Percentiles rank a stretch among this genome's conserved stretches.
These are phyloP conservation scores for Terfezia boudieri DNA, from an alignment of 495 filamentous ascomycete species.

Conservation along the genomic window DNA sequence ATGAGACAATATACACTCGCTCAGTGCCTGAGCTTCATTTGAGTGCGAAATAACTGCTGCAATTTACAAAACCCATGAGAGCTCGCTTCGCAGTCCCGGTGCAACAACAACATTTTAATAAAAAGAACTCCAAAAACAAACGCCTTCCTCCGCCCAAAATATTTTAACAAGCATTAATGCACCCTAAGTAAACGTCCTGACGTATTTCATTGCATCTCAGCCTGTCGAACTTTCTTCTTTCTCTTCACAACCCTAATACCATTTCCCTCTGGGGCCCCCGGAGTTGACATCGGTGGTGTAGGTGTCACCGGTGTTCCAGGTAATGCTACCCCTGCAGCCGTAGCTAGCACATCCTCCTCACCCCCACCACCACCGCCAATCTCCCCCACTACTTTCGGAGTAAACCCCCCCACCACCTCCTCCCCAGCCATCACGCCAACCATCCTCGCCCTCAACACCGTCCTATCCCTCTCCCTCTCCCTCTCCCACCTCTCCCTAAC, in stretches of 20 bases:
- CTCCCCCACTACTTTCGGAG: neutral
- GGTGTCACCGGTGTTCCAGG: neutral
- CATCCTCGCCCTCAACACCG: constrained; percentile 11
- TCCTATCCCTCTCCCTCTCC: constrained; percentile 14
- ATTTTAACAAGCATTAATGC: too few relatives aligned
- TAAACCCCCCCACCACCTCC: neutral
- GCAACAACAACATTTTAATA: too few relatives aligned
- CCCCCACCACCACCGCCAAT: neutral
- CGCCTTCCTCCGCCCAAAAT: too few relatives aligned
- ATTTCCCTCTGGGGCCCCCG: too few relatives aligned
- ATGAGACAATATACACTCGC: too few relatives aligned
- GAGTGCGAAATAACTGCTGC: too few relatives aligned
- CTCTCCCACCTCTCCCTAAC: constrained; percentile 9
- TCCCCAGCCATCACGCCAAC: neutral
- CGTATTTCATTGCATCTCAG: constrained; percentile 10
- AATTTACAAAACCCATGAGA: too few relatives aligned
- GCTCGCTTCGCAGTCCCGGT: too few relatives aligned
- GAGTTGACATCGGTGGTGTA: neutral
- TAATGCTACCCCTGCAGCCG: neutral
- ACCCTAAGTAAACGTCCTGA: too few relatives aligned
- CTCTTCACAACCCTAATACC: constrained; percentile 15
- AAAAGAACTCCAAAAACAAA: too few relatives aligned
- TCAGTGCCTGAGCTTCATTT: too few relatives aligned
- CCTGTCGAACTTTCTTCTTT: constrained; percentile 18
- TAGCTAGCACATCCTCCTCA: neutral